Evolutionary conservation across 2,329 filamentous ascomycete genomes (phyloP).

Genomic region (Colletotrichum sp.): DNA sequence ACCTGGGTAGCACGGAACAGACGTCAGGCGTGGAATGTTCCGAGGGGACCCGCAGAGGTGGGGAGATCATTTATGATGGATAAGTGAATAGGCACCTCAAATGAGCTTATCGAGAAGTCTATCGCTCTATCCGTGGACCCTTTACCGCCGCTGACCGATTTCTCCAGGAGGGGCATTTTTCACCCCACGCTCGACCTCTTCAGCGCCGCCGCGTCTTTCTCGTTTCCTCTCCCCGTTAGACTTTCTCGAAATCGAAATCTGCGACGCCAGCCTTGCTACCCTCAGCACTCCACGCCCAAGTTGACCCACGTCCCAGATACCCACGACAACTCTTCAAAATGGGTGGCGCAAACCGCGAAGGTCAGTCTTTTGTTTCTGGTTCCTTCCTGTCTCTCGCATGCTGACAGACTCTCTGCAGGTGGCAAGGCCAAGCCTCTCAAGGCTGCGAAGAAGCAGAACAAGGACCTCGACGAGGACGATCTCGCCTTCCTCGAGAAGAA

Average conservation of each 20-base stretch:
- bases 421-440: slow-evolving; percentile 88
- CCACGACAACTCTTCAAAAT: slow-evolving; percentile 29
- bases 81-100: background rate
- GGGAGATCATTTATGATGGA: background rate
- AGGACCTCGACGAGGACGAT: slow-evolving; percentile 88
- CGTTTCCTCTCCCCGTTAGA: background rate
- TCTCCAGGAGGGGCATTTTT: slow-evolving; percentile 23
- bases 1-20: background rate
- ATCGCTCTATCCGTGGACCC: background rate
- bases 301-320: background rate
- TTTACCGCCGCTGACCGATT: background rate
- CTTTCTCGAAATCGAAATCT: background rate
- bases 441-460: slow-evolving; percentile 83
- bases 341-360: slow-evolving; percentile 45
- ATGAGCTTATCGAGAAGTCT: background rate
- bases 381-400: background rate
- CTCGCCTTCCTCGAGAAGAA: slow-evolving; percentile 84
- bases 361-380: slow-evolving; percentile 24
- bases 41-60: background rate
- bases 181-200: slow-evolving; percentile 17
- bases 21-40: slow-evolving; percentile 11
- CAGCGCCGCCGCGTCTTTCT: slow-evolving; percentile 1
- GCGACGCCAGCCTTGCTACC: slow-evolving; percentile 11
- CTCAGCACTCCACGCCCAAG: background rate
- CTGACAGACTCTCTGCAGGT: slow-evolving; percentile 49